Evolutionary conservation across 345 rosid species (phyloP), one percentile per base, ranked within the genome.

Genomic region (Schrenkiella parvula): DNA sequence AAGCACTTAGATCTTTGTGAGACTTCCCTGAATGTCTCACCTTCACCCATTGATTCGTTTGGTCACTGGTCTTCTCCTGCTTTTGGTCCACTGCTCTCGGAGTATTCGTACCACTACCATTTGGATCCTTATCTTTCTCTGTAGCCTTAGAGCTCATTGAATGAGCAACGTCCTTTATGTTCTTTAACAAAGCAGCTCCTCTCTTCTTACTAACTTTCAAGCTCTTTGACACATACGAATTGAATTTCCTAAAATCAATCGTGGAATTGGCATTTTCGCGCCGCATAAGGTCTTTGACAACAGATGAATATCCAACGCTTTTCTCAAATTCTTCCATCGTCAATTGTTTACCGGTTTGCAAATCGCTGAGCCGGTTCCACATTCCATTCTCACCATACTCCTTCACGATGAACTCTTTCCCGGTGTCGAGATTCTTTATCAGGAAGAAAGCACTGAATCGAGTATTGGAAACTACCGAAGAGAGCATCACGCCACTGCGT

Each of bases 271-370:
- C 65, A 18, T 74, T 54, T 68, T 86, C 88, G 70, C 97, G 79
- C 43, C 91, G 56, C 96, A 95, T 91, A 29, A 95, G 81, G 70
- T 95, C 98, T 66, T 91, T 91, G 3, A 91, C 97, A 25, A 88
- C 93, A 0, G 90, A 89, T 9, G 97, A 89, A 79, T 87, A 80
- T 0, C 98, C 98, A 1, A 85, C 93, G 11, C 81, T 80, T 53
- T 85, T 91, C 82, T 95, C 98, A 34, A 91, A 91, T 58, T 95
- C 99, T 26, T 91, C 97, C 89, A 91, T 82, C 2, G 96, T 95
- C 17, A 95, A 68, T 47, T 91, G 88, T 77, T 95, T 89, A 58
- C 98, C 99, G 0, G 99, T 95, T 63, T 95, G 97, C 28, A 95
- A 77, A 84, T 95, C 99, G 47, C 96, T 95, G 11, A 95, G 81